Evolutionary conservation across 2,329 filamentous ascomycete genomes (phyloP), one percentile per base, ranked within the genome.

Genomic region (Amauroascus verrucosus): DNA sequence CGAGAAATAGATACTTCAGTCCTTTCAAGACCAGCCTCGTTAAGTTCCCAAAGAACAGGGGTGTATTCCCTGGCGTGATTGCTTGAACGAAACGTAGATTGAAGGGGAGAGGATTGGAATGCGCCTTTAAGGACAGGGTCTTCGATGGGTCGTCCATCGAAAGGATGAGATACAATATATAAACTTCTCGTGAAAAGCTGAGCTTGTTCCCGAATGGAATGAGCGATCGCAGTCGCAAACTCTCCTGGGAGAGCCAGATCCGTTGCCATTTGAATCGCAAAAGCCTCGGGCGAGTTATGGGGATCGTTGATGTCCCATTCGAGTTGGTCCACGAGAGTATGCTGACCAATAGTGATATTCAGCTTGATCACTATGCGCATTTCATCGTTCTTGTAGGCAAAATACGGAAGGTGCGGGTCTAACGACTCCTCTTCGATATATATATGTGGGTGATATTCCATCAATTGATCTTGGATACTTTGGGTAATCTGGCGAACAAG

Each of bases 221-320:
- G 93, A 11, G 93, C 93, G 67, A 98, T 97, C 6, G 93, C 91
- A 0, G 93, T 98, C 1, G 88, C 90, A 64, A 98, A 98, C 68
- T 98, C 93, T 58, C 93, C 93, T 0, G 88, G 88, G 16, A 98
- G 78, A 3, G 90, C 90, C 24, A 98, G 77, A 64, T 98, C 93
- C 55, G 83, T 81, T 0, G 90, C 83, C 88, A 97, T 95, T 65
- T 84, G 84, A 57, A 81, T 76, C 24, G 93, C 93, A 67, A 98
- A 98, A 54, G 95, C 88, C 70, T 98, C 93, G 1, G 93, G 89
- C 0, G 86, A 94, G 68, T 98, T 98, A 52, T 85, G 74, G 0
- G 90, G 86, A 67, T 95, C 94, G 70, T 97, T 97, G 66, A 97
- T 89, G 62, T 98, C 93, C 93, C 93, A 98, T 70, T 98, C 93